Conservation (phyloP, 345 rosid genomes). For the Psidium friedrichsthalianum region DNA sequence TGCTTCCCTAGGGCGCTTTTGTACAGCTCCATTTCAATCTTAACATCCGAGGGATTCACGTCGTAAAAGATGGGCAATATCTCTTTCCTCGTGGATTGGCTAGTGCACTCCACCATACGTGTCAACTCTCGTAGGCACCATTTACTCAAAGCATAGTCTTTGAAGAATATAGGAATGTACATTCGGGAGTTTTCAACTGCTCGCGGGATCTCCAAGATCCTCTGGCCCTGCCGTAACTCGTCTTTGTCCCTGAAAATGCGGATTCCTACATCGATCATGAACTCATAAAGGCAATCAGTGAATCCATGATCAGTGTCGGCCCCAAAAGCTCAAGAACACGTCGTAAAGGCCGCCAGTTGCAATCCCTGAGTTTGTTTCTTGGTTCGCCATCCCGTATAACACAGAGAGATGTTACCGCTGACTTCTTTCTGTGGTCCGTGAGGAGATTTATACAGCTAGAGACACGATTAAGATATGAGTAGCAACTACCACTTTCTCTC, state of each 20-base stretch:
- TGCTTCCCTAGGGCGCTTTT: background rate
- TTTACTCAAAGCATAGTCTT: background rate
- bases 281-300: background rate
- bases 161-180: background rate
- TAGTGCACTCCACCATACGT: background rate
- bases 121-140: background rate
- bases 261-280: background rate
- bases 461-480: background rate
- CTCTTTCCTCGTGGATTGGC: background rate
- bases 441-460: background rate
- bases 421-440: background rate
- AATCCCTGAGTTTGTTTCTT: background rate
- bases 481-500: background rate
- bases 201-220: background rate
- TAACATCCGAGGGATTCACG: background rate
- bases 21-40: background rate
- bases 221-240: background rate
- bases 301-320: background rate
- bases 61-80: too few species aligned
- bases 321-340: background rate
- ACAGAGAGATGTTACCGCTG: background rate
- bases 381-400: background rate
- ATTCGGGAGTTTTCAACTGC: background rate
- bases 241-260: background rate
- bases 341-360: accelerated